Evolutionary conservation across 495 filamentous ascomycete genomes (phyloP).

Genomic region (Pyrenula aspistea): DNA sequence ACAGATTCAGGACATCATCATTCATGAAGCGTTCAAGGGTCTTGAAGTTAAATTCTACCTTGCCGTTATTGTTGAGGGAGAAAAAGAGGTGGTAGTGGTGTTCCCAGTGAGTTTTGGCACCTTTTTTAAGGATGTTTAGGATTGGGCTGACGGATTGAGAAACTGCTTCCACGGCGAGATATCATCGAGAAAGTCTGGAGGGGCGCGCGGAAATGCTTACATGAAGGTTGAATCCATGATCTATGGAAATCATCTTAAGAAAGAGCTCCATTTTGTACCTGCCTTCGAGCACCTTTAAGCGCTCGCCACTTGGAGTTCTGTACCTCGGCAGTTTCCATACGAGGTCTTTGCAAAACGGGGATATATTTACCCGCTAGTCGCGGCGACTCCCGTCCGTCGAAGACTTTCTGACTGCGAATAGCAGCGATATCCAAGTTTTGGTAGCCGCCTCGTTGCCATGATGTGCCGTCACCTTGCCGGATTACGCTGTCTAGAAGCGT

Average conservation of each 20-base stretch:
- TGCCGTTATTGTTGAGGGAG: slow-evolving; percentile 80
- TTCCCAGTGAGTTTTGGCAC: slow-evolving; percentile 52
- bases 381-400: slow-evolving; percentile 54
- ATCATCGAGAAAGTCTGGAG: slow-evolving; percentile 83
- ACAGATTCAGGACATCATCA: slow-evolving; percentile 80
- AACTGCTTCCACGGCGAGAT: slow-evolving; percentile 53
- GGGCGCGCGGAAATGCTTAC: slow-evolving; percentile 62
- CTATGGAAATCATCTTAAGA: neutral
- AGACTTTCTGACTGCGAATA: slow-evolving; percentile 44
- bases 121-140: neutral
- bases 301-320: slow-evolving; percentile 68
- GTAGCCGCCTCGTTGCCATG: slow-evolving; percentile 11
- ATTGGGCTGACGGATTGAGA: slow-evolving; percentile 20
- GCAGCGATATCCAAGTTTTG: slow-evolving; percentile 12
- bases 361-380: slow-evolving; percentile 54
- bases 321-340: slow-evolving; percentile 52
- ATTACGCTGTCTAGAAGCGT: slow-evolving; percentile 52
- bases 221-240: slow-evolving; percentile 35
- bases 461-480: slow-evolving; percentile 30
- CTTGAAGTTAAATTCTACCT: slow-evolving; percentile 88
- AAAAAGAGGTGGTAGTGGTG: slow-evolving; percentile 79
- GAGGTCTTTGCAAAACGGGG: slow-evolving; percentile 52
- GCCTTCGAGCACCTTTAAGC: slow-evolving; percentile 46
- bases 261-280: slow-evolving; percentile 6
- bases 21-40: slow-evolving; percentile 91